Evolutionary conservation across 768 basidiomycete species (phyloP).

Genomic region (Amanita subjunquillea): DNA sequence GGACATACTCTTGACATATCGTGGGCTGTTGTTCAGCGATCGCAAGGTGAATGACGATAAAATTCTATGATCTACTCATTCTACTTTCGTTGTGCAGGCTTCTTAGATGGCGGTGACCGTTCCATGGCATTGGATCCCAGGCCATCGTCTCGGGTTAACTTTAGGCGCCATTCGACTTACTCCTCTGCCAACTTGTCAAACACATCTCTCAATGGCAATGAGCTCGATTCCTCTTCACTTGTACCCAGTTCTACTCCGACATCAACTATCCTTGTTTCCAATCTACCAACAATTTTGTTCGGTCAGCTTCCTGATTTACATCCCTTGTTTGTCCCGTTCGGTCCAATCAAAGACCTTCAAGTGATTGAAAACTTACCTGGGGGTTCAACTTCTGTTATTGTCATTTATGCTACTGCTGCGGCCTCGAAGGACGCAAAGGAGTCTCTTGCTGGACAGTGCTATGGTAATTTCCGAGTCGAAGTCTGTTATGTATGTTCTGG

Average conservation of each 20-base stretch:
- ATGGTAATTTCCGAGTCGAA: constrained; percentile 35
- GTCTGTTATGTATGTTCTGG: constrained; percentile 8
- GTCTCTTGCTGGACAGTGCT: constrained; percentile 50
- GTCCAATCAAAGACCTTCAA: constrained; percentile 53
- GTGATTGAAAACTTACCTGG: constrained; percentile 29
- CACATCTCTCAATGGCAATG: constrained; percentile 21
- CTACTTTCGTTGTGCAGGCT: constrained; percentile 32
- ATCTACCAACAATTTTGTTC: constrained; percentile 59
- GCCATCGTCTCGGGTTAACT: constrained; percentile 10
- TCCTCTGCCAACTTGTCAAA: constrained; percentile 22
- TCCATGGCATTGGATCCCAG: constrained; percentile 47
- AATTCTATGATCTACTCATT: not conserved
- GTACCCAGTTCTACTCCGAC: constrained; percentile 30
- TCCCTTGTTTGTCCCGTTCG: constrained; percentile 68
- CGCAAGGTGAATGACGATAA: constrained; percentile 42
- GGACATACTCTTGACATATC: constrained; percentile 74
- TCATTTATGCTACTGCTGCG: constrained; percentile 47
- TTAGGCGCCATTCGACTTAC: constrained; percentile 11
- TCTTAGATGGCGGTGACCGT: constrained; percentile 76
- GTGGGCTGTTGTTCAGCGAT: constrained; percentile 84
- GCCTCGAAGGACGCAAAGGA: constrained; percentile 60
- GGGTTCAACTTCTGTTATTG: constrained; percentile 43
- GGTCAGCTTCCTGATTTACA: constrained; percentile 56
- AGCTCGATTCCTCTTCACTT: constrained; percentile 20
- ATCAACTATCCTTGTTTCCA: constrained; percentile 46